These are phyloP conservation scores for Diaporthe citrichinensis DNA, from an alignment of 2,329 filamentous ascomycete genomes.

Conservation along the genomic window DNA sequence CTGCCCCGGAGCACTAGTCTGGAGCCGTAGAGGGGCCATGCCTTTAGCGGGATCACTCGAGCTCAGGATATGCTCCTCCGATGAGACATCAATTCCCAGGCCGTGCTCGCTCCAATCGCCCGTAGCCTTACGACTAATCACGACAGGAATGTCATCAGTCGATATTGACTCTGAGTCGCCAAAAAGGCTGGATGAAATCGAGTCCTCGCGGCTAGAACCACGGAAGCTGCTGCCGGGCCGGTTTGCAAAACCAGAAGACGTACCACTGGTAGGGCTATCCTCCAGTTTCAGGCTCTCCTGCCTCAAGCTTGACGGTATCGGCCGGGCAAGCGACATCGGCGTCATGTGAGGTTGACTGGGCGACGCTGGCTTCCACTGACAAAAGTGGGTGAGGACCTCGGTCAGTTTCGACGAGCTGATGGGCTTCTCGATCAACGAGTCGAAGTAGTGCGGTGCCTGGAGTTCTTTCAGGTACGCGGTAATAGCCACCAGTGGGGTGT, in stretches of 20 bases:
- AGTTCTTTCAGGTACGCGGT: constrained; percentile 99
- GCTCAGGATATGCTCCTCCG: constrained; percentile 63
- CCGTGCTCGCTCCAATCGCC: constrained; percentile 86
- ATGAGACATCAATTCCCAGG: constrained; percentile 86
- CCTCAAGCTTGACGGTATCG: constrained; percentile 75
- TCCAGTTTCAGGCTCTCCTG: constrained; percentile 75
- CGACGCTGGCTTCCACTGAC: constrained; percentile 89
- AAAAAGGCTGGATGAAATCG: constrained; percentile 88
- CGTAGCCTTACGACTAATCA: constrained; percentile 79
- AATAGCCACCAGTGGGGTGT: constrained; percentile 95
- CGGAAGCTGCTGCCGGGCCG: constrained; percentile 82
- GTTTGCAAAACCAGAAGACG: constrained; percentile 77
- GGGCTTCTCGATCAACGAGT: constrained; percentile 95
- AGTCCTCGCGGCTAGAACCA: constrained; percentile 87
- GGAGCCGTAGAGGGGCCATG: constrained; percentile 69
- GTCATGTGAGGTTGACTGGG: constrained; percentile 59
- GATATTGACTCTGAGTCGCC: constrained; percentile 86
- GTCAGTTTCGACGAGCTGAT: constrained; percentile 92
- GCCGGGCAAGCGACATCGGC: constrained; percentile 66
- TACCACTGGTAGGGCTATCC: constrained; percentile 85
- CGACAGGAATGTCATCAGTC: constrained; percentile 83
- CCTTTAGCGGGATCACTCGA: constrained; percentile 55
- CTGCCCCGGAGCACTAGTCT: constrained; percentile 75
- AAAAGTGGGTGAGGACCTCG: constrained; percentile 88
- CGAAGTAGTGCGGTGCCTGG: constrained; percentile 94